These are phyloP conservation scores for Alternaria arborescens DNA, from an alignment of 2,329 filamentous ascomycete genomes.

Conservation along the genomic window DNA sequence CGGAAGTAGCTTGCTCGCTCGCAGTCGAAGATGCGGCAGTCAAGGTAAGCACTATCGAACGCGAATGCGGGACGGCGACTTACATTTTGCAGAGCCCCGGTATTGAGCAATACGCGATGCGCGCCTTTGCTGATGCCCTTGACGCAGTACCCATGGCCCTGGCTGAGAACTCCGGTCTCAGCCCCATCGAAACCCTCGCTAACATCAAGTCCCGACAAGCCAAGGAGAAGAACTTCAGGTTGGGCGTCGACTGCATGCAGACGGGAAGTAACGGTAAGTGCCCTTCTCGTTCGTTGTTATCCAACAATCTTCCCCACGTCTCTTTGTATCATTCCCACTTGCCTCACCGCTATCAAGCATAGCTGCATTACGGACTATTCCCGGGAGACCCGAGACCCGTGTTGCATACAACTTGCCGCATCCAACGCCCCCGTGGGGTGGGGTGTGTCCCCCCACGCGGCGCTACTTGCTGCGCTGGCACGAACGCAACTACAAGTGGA, in stretches of 20 bases:
- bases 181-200: slow-evolving; percentile 93
- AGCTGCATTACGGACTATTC: slow-evolving; percentile 15
- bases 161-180: slow-evolving; percentile 95
- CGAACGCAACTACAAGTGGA: slow-evolving; percentile 21
- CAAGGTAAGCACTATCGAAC: slow-evolving; percentile 61
- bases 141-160: slow-evolving; percentile 94
- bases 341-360: slow-evolving; percentile 26
- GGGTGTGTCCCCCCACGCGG: slow-evolving; percentile 34
- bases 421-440: slow-evolving; percentile 32
- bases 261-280: slow-evolving; percentile 81
- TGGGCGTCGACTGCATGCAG: slow-evolving; percentile 98
- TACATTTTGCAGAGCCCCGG: slow-evolving; percentile 73
- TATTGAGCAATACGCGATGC: slow-evolving; percentile 99
- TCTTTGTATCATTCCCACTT: slow-evolving; percentile 1
- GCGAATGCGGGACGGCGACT: slow-evolving; percentile 2
- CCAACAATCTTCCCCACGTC: slow-evolving; percentile 10
- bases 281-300: slow-evolving; percentile 10
- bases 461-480: slow-evolving; percentile 25
- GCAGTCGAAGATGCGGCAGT: slow-evolving; percentile 95
- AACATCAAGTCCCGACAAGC: slow-evolving; percentile 96
- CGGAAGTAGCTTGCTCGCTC: slow-evolving; percentile 95
- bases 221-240: slow-evolving; percentile 78
- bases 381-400: slow-evolving; percentile 27
- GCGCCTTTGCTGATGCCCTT: slow-evolving; percentile 93
- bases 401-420: slow-evolving; percentile 24